Percentiles rank a stretch among this genome's conserved stretches.
These are phyloP conservation scores for Monilinia fructicola DNA, from an alignment of 2,329 filamentous ascomycete genomes.

Conservation along the genomic window DNA sequence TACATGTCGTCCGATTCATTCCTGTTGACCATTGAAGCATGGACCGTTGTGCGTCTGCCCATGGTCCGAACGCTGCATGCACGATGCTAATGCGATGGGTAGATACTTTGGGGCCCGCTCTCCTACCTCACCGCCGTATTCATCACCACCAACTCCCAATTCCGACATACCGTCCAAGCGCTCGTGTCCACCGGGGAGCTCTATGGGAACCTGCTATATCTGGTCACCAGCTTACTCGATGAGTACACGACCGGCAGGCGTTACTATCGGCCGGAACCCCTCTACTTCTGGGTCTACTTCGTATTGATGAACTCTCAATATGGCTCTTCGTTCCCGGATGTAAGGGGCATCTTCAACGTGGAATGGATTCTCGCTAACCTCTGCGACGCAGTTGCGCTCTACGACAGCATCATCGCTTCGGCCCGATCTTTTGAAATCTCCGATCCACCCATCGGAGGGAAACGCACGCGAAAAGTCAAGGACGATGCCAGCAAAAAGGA, in stretches of 20 bases:
- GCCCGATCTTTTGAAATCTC: constrained; percentile 31
- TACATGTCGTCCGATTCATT: constrained; percentile 55
- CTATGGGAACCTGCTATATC: constrained; percentile 60
- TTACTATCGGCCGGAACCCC: constrained; percentile 58
- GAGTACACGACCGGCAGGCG: constrained; percentile 46
- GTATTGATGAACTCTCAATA: constrained; percentile 57
- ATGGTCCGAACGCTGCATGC: not conserved
- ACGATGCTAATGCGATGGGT: constrained; percentile 15
- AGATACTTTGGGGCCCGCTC: constrained; percentile 60
- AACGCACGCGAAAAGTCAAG: not conserved
- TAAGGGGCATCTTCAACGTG: constrained; percentile 41
- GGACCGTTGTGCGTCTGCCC: constrained; percentile 46
- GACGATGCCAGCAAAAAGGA: constrained; percentile 4
- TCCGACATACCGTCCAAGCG: constrained; percentile 52
- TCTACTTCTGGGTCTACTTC: constrained; percentile 66
- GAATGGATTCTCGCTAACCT: not conserved
- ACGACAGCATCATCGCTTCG: constrained; percentile 32
- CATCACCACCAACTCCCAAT: constrained; percentile 47
- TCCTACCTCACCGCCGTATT: constrained; percentile 51
- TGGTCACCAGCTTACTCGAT: constrained; percentile 56
- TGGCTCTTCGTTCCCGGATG: constrained; percentile 58
- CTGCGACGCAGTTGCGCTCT: constrained; percentile 26
- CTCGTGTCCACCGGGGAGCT: constrained; percentile 40
- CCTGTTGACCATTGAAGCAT: constrained; percentile 54
- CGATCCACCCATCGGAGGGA: constrained; percentile 1